Conservation (phyloP, 2,329 filamentous ascomycete genomes). For the Ophiostoma novo-ulmi region DNA sequence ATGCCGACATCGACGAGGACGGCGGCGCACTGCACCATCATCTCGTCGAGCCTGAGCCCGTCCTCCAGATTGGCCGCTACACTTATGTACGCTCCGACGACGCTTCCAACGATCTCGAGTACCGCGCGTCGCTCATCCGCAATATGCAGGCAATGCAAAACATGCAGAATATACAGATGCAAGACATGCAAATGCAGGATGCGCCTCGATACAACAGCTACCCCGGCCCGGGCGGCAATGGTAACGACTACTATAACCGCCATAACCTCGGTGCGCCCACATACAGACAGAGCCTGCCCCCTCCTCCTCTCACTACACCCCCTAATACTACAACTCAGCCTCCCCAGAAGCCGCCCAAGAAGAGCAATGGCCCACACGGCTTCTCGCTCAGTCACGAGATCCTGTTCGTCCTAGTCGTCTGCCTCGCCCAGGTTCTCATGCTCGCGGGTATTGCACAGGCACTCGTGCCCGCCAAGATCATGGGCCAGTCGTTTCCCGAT, state of each 20-base stretch:
- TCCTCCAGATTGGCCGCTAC: slow-evolving; percentile 30
- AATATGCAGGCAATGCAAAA: slow-evolving; percentile 7
- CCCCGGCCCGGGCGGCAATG: neutral
- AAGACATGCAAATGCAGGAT: neutral
- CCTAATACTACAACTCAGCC: neutral
- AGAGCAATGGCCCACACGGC: slow-evolving; percentile 23
- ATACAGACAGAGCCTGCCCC: neutral
- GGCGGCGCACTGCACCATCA: neutral
- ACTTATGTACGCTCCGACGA: slow-evolving; percentile 30
- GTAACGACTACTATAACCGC: neutral
- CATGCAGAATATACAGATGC: neutral
- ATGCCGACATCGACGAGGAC: slow-evolving; percentile 2
- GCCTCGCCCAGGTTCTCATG: slow-evolving; percentile 42
- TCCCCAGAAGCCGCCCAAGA: neutral
- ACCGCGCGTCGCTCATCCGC: slow-evolving; percentile 25
- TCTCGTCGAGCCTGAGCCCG: slow-evolving; percentile 18
- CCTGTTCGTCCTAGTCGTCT: slow-evolving; percentile 39
- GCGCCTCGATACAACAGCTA: neutral
- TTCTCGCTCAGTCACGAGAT: slow-evolving; percentile 32
- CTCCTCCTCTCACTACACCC: neutral
- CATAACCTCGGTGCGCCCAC: neutral
- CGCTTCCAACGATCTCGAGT: slow-evolving; percentile 26
- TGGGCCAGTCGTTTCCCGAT: slow-evolving; percentile 44
- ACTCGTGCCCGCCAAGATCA: slow-evolving; percentile 45
- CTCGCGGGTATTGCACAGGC: slow-evolving; percentile 45